Evolutionary conservation across 176 grass and related monocot species (phyloP).

Genomic region (Hsuehochloa calcarea): DNA sequence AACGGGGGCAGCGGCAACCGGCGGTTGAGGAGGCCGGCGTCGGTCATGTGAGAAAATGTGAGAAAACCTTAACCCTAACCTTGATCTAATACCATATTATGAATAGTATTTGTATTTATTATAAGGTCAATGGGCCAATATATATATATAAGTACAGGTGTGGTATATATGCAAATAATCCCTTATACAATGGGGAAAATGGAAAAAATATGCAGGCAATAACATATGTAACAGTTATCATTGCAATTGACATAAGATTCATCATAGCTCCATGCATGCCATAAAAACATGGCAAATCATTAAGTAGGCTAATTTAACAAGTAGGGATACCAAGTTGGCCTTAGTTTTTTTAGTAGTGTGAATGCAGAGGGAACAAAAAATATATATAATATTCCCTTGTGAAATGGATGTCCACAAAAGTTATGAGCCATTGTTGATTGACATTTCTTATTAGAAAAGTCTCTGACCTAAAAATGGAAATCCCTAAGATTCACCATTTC

Average conservation of each 20-base stretch:
- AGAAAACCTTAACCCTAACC: too few species aligned
- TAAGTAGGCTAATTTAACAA: background rate
- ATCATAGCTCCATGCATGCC: background rate
- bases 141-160: too few species aligned
- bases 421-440: background rate
- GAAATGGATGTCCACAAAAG: background rate
- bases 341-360: background rate
- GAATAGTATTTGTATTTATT: too few species aligned
- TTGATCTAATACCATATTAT: too few species aligned
- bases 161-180: too few species aligned
- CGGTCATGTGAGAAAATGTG: too few species aligned
- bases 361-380: background rate
- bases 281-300: background rate
- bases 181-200: too few species aligned
- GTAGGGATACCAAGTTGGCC: conserved; percentile 4
- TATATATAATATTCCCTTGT: background rate
- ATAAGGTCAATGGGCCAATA: too few species aligned
- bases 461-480: background rate
- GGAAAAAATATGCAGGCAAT: too few species aligned
- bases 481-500: background rate
- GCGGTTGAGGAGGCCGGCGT: too few species aligned
- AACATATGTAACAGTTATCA: too few species aligned
- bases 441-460: background rate
- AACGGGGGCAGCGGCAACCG: too few species aligned
- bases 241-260: background rate